A percentile compares a stretch with the other conserved stretches of the same genome.
Conservation (phyloP, 495 filamentous ascomycete species). For the Hypoxylon fuscum region DNA sequence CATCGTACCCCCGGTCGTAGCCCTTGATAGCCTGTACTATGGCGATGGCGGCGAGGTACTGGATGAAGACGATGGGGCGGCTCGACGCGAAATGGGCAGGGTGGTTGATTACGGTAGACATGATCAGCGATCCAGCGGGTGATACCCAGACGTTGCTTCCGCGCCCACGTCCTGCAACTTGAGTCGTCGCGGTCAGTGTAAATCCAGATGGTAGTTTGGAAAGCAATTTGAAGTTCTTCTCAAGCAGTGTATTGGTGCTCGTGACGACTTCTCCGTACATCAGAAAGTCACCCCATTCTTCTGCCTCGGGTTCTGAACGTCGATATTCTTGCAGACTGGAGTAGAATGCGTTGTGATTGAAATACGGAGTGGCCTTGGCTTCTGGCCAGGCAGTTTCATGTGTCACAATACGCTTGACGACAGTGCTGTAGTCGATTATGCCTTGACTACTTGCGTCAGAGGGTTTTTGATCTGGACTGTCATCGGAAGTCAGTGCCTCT, state of each 20-base stretch:
- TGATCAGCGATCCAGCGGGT: conserved; percentile 84
- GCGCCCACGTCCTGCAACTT: conserved; percentile 89
- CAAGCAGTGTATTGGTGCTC: conserved; percentile 93
- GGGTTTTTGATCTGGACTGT: conserved; percentile 38
- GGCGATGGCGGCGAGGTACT: conserved; percentile 92
- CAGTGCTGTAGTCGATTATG: conserved; percentile 76
- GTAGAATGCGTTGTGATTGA: conserved; percentile 85
- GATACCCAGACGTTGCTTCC: conserved; percentile 96
- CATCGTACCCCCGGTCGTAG: conserved; percentile 75
- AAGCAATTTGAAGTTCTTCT: conserved; percentile 86
- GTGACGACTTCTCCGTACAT: conserved; percentile 94
- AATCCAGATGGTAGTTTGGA: conserved; percentile 81
- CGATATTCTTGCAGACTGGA: conserved; percentile 73
- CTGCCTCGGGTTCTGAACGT: conserved; percentile 59
- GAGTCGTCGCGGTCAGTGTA: conserved; percentile 89
- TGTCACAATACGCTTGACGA: conserved; percentile 76
- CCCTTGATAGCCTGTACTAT: conserved; percentile 83
- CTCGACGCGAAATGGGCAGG: conserved; percentile 70
- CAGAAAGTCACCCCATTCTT: conserved; percentile 77
- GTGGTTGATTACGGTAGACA: conserved; percentile 87
- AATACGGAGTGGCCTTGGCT: conserved; percentile 82
- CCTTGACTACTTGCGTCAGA: conserved; percentile 54
- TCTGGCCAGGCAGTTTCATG: conserved; percentile 76
- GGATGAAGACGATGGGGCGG: conserved; percentile 91
- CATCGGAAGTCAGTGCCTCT: conserved; percentile 43